A percentile compares a stretch with the other conserved stretches of the same genome.
Evolutionary conservation across 192 early-diverging fungal genomes (phyloP).

Genomic region (Piromyces finnis): DNA sequence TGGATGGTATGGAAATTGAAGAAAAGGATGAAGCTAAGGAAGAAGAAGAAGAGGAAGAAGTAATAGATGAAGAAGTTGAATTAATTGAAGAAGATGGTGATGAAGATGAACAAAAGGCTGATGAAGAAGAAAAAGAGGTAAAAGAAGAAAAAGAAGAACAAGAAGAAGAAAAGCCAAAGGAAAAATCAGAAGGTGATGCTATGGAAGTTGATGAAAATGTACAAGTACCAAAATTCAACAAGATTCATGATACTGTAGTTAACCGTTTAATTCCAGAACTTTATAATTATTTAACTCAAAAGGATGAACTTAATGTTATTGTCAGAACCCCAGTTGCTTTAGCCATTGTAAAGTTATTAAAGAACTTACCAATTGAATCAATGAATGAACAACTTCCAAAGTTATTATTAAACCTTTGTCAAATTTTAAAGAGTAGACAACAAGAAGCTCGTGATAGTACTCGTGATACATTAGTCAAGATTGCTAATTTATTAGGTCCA

Average conservation of each 20-base stretch:
- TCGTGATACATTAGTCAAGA: conserved; percentile 73
- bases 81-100: conserved; percentile 8
- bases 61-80: conserved; percentile 1
- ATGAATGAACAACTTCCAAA: conserved; percentile 68
- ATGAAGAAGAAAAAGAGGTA: conserved; percentile 11
- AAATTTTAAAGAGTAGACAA: conserved; percentile 61
- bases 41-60: conserved; percentile 11
- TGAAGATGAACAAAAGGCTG: conserved; percentile 7
- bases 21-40: conserved; percentile 8
- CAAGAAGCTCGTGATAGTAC: conserved; percentile 73
- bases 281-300: conserved; percentile 42
- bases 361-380: conserved; percentile 53
- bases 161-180: conserved; percentile 12
- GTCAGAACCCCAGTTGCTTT: conserved; percentile 74
- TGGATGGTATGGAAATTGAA: conserved; percentile 10
- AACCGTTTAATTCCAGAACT: conserved; percentile 66
- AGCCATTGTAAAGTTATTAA: conserved; percentile 68
- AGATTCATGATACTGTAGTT: conserved; percentile 59
- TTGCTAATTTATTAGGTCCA: conserved; percentile 64
- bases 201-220: conserved; percentile 6
- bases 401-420: conserved; percentile 69
- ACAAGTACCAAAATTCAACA: conserved; percentile 5
- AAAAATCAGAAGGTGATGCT: conserved; percentile 7
- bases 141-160: conserved; percentile 1
- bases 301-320: conserved; percentile 55